Conservation (phyloP, 495 filamentous ascomycete species). For the Paragyromitra xinjiangensis region DNA sequence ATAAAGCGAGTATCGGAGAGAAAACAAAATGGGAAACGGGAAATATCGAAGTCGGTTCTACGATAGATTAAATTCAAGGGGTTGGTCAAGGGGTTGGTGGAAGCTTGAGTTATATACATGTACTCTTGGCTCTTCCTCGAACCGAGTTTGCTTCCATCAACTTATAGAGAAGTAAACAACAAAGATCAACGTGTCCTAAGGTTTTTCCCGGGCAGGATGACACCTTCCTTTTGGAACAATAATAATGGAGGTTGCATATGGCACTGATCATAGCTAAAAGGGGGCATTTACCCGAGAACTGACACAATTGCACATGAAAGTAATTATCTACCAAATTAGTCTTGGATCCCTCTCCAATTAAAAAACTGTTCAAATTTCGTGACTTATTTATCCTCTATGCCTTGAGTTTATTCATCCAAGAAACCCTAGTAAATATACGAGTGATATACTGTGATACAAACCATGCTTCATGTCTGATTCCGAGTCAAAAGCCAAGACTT, state of each 20-base stretch:
- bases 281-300: not conserved
- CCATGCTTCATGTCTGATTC: not conserved
- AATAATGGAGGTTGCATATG: not conserved
- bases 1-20: not conserved
- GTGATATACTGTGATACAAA: conserved; percentile 21
- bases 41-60: not conserved
- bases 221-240: not conserved
- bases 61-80: not conserved
- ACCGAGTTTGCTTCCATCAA: not conserved
- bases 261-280: not conserved
- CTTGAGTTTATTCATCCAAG: not conserved
- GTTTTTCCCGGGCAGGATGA: not conserved
- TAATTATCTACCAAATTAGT: not conserved
- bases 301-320: not conserved
- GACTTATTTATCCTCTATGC: not conserved
- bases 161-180: not conserved
- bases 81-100: conserved; percentile 2
- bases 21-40: not conserved
- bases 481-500: not conserved
- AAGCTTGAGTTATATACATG: not conserved
- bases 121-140: not conserved
- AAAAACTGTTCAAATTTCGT: not conserved
- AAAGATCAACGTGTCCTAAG: not conserved
- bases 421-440: not conserved
- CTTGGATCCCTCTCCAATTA: not conserved